Percentiles rank a stretch among this genome's conserved stretches.
Conservation (phyloP, 768 basidiomycete species). For the Tylopilus sp. region DNA sequence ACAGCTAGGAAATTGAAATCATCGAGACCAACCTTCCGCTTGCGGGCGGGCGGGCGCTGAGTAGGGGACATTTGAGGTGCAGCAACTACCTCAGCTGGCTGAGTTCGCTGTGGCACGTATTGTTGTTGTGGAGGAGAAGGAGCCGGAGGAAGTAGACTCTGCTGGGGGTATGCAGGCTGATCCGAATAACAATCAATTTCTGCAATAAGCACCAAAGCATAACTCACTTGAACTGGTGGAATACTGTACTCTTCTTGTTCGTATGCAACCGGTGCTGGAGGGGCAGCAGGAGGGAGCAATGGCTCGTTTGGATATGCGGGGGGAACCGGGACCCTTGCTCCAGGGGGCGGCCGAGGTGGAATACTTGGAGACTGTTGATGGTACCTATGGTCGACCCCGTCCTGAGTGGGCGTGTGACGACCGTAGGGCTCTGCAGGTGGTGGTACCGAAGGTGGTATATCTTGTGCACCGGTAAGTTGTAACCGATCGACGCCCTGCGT, state of each 20-base stretch:
- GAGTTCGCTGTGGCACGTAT: constrained; percentile 27
- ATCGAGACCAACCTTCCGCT: constrained; percentile 91
- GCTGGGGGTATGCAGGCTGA: constrained; percentile 25
- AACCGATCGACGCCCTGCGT: constrained; percentile 43
- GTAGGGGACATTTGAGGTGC: constrained; percentile 35
- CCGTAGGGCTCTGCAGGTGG: constrained; percentile 19
- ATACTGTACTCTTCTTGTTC: constrained; percentile 29
- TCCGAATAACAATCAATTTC: constrained; percentile 8
- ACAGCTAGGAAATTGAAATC: constrained; percentile 99
- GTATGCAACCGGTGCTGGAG: constrained; percentile 18
- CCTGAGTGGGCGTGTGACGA: constrained; percentile 27
- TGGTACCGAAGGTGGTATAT: constrained; percentile 29
- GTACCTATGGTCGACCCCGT: constrained; percentile 41
- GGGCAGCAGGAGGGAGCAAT: constrained; percentile 22
- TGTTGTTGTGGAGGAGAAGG: constrained; percentile 19
- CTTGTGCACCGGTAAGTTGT: constrained; percentile 40
- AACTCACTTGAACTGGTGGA: constrained; percentile 23
- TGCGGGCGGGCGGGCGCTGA: constrained; percentile 45
- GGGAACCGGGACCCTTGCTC: constrained; percentile 36
- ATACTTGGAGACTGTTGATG: constrained; percentile 34
- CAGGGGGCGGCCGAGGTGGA: constrained; percentile 36
- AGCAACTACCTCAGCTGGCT: constrained; percentile 25
- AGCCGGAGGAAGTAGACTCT: constrained; percentile 17
- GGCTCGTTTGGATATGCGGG: constrained; percentile 35
- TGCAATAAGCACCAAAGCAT: neutral